Evolutionary conservation across 2,329 filamentous ascomycete genomes (phyloP), one percentile per base, ranked within the genome.

Genomic region (Colletotrichum cuscutae): DNA sequence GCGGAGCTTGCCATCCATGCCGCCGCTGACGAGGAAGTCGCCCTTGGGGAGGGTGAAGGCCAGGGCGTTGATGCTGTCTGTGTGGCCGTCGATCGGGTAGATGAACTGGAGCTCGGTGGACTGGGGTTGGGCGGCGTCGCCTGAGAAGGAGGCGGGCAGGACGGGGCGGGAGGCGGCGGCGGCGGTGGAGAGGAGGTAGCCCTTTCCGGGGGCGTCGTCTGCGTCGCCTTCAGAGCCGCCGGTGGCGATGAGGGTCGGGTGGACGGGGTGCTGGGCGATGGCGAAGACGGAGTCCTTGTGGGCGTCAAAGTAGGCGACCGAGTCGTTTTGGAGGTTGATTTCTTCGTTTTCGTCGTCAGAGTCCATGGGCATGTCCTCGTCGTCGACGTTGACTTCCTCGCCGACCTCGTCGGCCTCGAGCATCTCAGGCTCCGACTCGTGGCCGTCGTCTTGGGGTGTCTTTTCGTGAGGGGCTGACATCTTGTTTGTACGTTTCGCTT

Each of bases 231-330:
- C 90, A 68, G 89, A 89, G 75, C 95, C 97, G 73, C 97, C 97
- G 0, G 97, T 98, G 4, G 95, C 93, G 73, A 98, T 87, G 73
- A 98, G 91, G 24, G 91, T 88, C 6, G 93, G 90, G 79, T 93
- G 88, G 7, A 91, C 86, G 4, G 97, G 97, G 81, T 99, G 97
- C 81, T 98, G 95, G 22, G 96, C 95, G 81, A 99, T 97, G 83
- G 94, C 91, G 86, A 98, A 99, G 79, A 99, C 93, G 73, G 93
- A 95, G 88, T 98, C 95, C 77, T 91, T 93, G 86, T 98, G 95
- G 46, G 85, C 83, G 86, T 98, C 97, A 80, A 98, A 98, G 86
- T 97, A 96, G 73, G 95, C 96, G 76, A 92, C 88, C 76, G 95
- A 97, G 87, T 99, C 96, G 87, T 98, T 99, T 75, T 97, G 91